Evolutionary conservation across 768 basidiomycete genomes (phyloP), one percentile per base, ranked within the genome.

Genomic region (Boletus edulis): DNA sequence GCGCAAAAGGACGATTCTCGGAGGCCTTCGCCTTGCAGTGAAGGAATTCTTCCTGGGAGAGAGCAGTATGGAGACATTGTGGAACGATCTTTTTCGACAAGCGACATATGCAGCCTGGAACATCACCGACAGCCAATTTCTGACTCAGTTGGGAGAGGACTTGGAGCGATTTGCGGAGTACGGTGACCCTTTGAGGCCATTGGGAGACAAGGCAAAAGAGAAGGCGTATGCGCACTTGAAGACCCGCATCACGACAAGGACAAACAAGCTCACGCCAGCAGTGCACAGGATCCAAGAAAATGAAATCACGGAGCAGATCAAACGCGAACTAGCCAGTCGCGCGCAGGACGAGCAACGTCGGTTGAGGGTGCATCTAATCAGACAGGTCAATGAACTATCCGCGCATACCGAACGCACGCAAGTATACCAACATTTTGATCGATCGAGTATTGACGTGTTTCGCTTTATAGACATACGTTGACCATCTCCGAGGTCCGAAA

Each of bases 361-460:
- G 17, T 8, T 66, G 17, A 67, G 67, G 35, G 17, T 45, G 12
- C 8, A 49, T 5, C 27, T 69, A 13, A 71, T 69, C 48, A 43
- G 40, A 17, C 43, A 55, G 4, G 9, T 71, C 14, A 69, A 69
- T 22, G 11, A 9, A 1, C 14, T 46, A 15, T 67, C 69, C 9
- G 14, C 51, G 9, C 46, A 32, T 2, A 38, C 11, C 2, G 0
- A 22, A 20, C 10, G 4, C 13, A 11, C 18, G 49, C 24, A 40
- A 39, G 48, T 49, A 29, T 49, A 14, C 4, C 9, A 24, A 40
- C 10, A 7, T 6, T 14, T 0, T 14, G 15, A 22, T 27, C 9
- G 18, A 39, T 3, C 10, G 27, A 29, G 27, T 1, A 15, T 10
- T 58, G 17, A 63, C 6, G 1, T 5, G 1, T 17, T 32, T n/a